Evolutionary conservation across 2,329 filamentous ascomycete genomes (phyloP), one percentile per base, ranked within the genome.

Genomic region (Calonectria hongkongensis): DNA sequence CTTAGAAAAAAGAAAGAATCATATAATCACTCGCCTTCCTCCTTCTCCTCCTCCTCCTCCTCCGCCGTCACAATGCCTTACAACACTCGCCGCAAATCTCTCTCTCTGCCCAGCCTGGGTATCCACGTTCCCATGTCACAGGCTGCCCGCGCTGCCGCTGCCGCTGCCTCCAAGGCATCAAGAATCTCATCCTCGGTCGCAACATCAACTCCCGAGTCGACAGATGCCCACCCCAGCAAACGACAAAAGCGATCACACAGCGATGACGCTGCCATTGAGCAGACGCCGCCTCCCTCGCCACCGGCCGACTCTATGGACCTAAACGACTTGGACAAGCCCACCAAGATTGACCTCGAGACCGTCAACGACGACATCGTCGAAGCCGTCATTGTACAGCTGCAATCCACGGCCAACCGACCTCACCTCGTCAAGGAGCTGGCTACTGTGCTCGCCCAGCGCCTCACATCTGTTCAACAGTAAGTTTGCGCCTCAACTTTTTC

Each of bases 321-420:
- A 27, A 73, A 76, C 8, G 81, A 82, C 62, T 71, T 74, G 64
- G 78, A 76, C 41, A 71, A 73, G 56, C 65, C 68, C 27, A 74
- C 74, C 70, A 83, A 82, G 74, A 79, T 84, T 64, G 94, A 97
- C 83, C 90, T 95, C 65, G 93, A 95, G 76, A 91, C 92, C 47
- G 96, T 98, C 85, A 95, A 96, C 82, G 97, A 99, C 84, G 95
- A 98, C 81, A 98, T 99, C 79, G 96, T 99, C 65, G 93, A 97
- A 82, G 95, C 92, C 18, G 95, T 97, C 62, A 95, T 98, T 80
- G 86, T 94, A 78, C 95, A 98, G 85, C 88, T 99, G 69, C 93
- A 98, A 84, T 94, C 94, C 83, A 97, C 96, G 1, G 94, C 92
- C 74, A 99, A 99, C 85, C 90, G 96, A 68, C 97, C 97, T 69